These are phyloP conservation scores for Polygonum maritimum DNA, from an alignment of 148 eudicot genomes.

Conservation along the genomic window DNA sequence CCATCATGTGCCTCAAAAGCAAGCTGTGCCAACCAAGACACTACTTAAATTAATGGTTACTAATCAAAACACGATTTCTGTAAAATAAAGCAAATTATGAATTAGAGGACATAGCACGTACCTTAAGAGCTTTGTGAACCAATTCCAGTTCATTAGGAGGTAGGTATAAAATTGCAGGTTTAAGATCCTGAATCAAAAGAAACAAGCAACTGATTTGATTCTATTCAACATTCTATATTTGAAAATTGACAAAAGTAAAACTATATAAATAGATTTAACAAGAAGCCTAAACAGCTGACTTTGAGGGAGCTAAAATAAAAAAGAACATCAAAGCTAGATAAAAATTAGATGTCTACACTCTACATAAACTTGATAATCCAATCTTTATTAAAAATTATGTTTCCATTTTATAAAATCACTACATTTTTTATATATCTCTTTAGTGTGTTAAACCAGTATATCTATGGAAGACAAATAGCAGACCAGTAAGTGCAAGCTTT, in stretches of 20 bases:
- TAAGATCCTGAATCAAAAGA: slow-evolving; percentile 61
- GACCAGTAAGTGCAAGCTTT: neutral
- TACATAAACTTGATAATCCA: neutral
- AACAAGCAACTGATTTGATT: slow-evolving; percentile 7
- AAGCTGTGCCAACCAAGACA: slow-evolving; percentile 44
- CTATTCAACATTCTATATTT: neutral
- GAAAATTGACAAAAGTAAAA: neutral
- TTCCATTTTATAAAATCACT: neutral
- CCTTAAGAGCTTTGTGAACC: slow-evolving; percentile 68
- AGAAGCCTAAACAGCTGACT: neutral
- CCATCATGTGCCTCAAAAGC: slow-evolving; percentile 98
- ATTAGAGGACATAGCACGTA: slow-evolving; percentile 22
- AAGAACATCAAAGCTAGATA: neutral
- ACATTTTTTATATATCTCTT: neutral
- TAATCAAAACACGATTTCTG: neutral
- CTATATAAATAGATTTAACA: neutral
- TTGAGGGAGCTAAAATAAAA: neutral
- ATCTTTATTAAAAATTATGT: neutral
- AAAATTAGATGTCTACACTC: neutral
- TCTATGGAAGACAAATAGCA: neutral
- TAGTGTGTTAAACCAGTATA: neutral
- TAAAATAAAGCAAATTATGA: neutral
- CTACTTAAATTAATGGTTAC: neutral
- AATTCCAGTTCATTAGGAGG: slow-evolving; percentile 54
- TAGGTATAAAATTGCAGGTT: slow-evolving; percentile 70